Evolutionary conservation across 2,329 filamentous ascomycete species (phyloP).

Genomic region (Thelonectria rubi): DNA sequence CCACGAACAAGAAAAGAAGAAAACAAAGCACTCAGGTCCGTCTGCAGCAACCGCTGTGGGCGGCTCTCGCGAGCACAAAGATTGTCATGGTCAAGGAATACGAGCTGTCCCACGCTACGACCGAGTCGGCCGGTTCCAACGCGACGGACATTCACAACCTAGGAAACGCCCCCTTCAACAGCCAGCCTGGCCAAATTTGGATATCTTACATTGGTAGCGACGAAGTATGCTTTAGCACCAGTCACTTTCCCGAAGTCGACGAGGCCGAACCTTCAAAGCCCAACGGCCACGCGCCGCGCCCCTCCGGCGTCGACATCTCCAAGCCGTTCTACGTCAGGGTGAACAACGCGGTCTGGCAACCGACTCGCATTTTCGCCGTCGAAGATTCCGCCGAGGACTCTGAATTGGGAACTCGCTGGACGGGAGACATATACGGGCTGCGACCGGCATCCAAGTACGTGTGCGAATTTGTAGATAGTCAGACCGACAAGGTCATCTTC

Average conservation of each 20-base stretch:
- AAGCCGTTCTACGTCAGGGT: slow-evolving; percentile 84
- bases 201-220: slow-evolving; percentile 82
- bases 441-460: slow-evolving; percentile 80
- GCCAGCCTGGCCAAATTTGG: slow-evolving; percentile 78
- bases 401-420: slow-evolving; percentile 66
- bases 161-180: slow-evolving; percentile 77
- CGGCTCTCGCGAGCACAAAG: slow-evolving; percentile 93
- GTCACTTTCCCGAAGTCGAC: slow-evolving; percentile 64
- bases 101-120: slow-evolving; percentile 80
- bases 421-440: slow-evolving; percentile 74
- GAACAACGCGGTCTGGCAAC: slow-evolving; percentile 83
- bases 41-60: slow-evolving; percentile 92
- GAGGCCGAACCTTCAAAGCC: slow-evolving; percentile 40
- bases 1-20: slow-evolving; percentile 80
- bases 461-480: slow-evolving; percentile 78
- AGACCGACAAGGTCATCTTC: slow-evolving; percentile 72
- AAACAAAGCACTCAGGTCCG: slow-evolving; percentile 92
- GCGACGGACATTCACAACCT: slow-evolving; percentile 81
- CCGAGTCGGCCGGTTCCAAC: slow-evolving; percentile 77
- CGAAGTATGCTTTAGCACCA: slow-evolving; percentile 80
- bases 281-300: slow-evolving; percentile 47
- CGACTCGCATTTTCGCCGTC: slow-evolving; percentile 72
- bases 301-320: slow-evolving; percentile 67
- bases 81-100: slow-evolving; percentile 95
- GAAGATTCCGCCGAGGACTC: slow-evolving; percentile 45